Evolutionary conservation across 169 alveolate genomes (phyloP), one percentile per base, ranked within the genome.

Genomic region (Neospora caninum): DNA sequence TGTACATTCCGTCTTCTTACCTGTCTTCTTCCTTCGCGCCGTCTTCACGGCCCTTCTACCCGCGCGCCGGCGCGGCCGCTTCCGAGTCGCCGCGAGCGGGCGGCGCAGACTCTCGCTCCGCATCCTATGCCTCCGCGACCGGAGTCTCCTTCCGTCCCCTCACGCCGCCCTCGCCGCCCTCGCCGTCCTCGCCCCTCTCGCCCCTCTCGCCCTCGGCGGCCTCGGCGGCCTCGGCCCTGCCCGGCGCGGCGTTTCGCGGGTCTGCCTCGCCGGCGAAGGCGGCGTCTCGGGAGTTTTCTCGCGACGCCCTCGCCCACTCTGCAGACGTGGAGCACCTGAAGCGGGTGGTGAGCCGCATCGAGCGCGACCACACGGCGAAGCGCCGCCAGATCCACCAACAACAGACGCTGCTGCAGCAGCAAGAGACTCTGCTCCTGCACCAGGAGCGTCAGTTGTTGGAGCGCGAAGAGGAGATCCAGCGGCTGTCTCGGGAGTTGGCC

Each of bases 271-370:
- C 73, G n/a, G 31, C 25, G 73, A 27, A 64, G 7, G 73, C 25
- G n/a, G 73, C 4, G 31, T 6, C 4, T 1, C 31, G n/a, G 7
- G 73, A 64, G 73, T 9, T 1, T 16, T 9, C 73, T 9, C 31
- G 7, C 34, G 22, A 43, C 27, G 4, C 9, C 20, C 45, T 16
- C 13, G 43, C 41, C 20, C 49, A 78, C 25, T 82, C 69, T 4
- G 36, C 38, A 20, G 89, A 82, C 69, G 38, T 82, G 89, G 41
- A 20, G 41, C 69, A 82, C 18, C 89, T 82, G 67, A 39, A 43
- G 69, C 67, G 67, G 69, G 89, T 82, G 42, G 41, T 82, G 69
- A 25, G 69, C 41, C 89, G 89, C 41, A 38, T 82, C 38, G 89
- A 82, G 25, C 69, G 64, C 18, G 64, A 42, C 38, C 67, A 82